Conservation (phyloP, 345 rosid species). For the Salix purpurea region DNA sequence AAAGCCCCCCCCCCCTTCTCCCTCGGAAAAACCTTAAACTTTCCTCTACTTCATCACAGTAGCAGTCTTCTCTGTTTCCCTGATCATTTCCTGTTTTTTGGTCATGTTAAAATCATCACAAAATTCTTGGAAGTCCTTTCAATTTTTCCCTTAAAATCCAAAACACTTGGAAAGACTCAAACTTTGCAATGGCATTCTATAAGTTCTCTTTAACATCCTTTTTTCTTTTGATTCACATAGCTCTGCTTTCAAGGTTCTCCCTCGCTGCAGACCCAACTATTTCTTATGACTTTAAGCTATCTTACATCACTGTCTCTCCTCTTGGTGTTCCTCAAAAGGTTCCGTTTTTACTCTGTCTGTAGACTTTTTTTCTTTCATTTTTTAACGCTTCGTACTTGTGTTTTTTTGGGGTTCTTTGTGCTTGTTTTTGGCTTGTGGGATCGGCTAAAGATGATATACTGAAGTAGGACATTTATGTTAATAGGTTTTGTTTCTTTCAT, state of each 20-base stretch:
- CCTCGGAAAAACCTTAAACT: not conserved
- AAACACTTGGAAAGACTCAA: not conserved
- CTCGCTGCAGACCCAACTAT: slow-evolving; percentile 61
- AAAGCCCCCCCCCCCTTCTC: not conserved
- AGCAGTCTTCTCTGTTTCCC: not conserved
- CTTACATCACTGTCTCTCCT: slow-evolving; percentile 75
- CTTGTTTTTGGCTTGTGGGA: not conserved
- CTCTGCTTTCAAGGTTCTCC: slow-evolving; percentile 38
- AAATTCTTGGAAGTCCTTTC: not conserved
- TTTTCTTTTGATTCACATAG: slow-evolving; percentile 31
- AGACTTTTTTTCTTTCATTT: not conserved
- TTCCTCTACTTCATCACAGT: not conserved
- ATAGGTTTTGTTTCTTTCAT: not conserved
- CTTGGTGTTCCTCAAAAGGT: slow-evolving; percentile 91
- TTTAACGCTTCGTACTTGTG: not conserved
- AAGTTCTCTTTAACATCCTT: slow-evolving; percentile 10
- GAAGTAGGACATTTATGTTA: not conserved
- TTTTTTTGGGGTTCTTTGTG: not conserved
- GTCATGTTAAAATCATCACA: not conserved
- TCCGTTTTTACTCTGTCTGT: not conserved
- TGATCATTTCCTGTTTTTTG: not conserved
- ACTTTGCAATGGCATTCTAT: slow-evolving; percentile 2
- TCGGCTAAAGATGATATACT: not conserved
- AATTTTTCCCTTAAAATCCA: not conserved
- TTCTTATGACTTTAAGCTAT: slow-evolving; percentile 45